Conservation (phyloP, 495 filamentous ascomycete genomes). For the Thermothielavioides terrestris region DNA sequence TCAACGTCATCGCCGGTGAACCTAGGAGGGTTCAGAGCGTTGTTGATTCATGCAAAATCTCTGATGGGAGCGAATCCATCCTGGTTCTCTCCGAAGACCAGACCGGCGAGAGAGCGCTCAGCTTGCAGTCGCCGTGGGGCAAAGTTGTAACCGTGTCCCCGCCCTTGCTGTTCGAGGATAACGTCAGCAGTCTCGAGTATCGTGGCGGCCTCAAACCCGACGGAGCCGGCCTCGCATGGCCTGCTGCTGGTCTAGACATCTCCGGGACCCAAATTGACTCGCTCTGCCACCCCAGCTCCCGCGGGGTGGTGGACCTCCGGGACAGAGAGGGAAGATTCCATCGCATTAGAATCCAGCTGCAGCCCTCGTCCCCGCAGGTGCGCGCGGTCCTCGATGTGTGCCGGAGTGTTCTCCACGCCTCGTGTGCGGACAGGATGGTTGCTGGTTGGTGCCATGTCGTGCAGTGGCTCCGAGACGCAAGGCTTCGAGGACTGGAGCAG, state of each 20-base stretch:
- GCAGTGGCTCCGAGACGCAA: slow-evolving; percentile 53
- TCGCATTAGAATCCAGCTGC: slow-evolving; percentile 56
- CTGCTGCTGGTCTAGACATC: slow-evolving; percentile 11
- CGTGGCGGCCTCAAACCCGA: slow-evolving; percentile 22
- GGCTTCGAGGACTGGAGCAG: slow-evolving; percentile 23
- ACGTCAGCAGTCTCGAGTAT: slow-evolving; percentile 33
- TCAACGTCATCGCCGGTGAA: slow-evolving; percentile 33
- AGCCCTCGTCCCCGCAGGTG: slow-evolving; percentile 54
- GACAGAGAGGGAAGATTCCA: slow-evolving; percentile 54
- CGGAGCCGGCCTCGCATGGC: slow-evolving; percentile 1
- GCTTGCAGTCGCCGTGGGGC: slow-evolving; percentile 70
- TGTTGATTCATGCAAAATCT: slow-evolving; percentile 64
- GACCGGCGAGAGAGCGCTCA: slow-evolving; percentile 54
- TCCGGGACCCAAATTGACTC: slow-evolving; percentile 31
- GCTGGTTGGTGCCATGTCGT: slow-evolving; percentile 69
- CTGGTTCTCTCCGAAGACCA: slow-evolving; percentile 59
- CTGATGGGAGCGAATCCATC: slow-evolving; percentile 59
- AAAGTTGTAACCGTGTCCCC: slow-evolving; percentile 47
- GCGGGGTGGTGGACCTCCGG: slow-evolving; percentile 55
- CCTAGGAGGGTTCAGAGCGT: slow-evolving; percentile 49
- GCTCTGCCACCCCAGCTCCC: slow-evolving; percentile 36
- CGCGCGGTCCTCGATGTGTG: slow-evolving; percentile 51
- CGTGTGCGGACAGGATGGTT: slow-evolving; percentile 55
- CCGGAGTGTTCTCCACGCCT: slow-evolving; percentile 51
- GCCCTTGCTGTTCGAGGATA: slow-evolving; percentile 35